Evolutionary conservation across 2,329 filamentous ascomycete genomes (phyloP).

Genomic region (Salinomyces thailandicus): DNA sequence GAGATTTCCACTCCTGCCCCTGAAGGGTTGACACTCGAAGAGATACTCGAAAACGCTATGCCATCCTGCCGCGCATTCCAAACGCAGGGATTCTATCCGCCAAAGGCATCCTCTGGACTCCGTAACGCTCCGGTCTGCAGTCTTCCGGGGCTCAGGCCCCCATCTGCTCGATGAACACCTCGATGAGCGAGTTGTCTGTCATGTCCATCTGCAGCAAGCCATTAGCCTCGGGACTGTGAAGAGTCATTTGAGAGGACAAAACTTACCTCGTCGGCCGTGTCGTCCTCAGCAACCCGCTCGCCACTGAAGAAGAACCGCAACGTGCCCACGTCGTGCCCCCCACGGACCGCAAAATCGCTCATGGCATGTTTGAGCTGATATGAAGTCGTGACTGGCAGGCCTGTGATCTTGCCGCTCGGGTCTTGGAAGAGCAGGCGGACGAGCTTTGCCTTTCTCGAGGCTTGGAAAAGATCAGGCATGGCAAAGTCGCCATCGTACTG

Average conservation of each 20-base stretch:
- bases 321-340: background rate
- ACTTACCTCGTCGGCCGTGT: conserved; percentile 2
- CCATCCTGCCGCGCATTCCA: too few relatives aligned
- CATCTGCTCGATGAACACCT: conserved; percentile 1
- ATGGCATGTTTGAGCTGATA: background rate
- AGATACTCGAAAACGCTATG: too few relatives aligned
- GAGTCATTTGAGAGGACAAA: background rate
- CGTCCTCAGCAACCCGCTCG: background rate
- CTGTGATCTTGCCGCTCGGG: conserved; percentile 1
- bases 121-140: too few relatives aligned
- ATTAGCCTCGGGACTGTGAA: background rate
- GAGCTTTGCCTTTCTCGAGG: background rate
- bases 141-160: too few relatives aligned
- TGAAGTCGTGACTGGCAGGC: background rate
- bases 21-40: too few relatives aligned
- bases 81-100: too few relatives aligned
- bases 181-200: background rate
- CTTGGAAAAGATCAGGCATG: background rate
- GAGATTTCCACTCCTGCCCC: too few relatives aligned
- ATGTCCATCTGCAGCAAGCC: conserved; percentile 1
- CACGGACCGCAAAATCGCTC: background rate
- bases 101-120: too few relatives aligned
- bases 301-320: background rate
- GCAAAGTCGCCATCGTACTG: background rate
- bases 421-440: conserved; percentile 1